Evolutionary conservation across 2,329 filamentous ascomycete species (phyloP), one percentile per base, ranked within the genome.

Genomic region (Pyrenophora tritici-repentis): DNA sequence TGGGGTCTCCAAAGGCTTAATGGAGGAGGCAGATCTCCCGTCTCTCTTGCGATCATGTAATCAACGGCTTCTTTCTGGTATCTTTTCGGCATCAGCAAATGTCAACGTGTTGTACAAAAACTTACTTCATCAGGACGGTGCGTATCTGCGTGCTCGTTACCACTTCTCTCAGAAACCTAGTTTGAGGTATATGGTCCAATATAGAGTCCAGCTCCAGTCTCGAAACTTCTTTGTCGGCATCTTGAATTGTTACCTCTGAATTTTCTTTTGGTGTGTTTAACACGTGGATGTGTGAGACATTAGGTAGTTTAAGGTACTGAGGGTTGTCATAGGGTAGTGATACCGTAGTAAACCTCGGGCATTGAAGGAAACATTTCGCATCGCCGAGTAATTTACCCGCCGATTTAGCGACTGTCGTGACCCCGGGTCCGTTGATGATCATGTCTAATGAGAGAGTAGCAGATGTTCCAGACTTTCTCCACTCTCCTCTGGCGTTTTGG

Each of bases 21-120:
- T 16, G 47, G 48, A 20, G 47, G 43, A 31, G 47, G 26, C 14
- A 47, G 14, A 6, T 51, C 36, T 3, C 44, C 37, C 3, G 42
- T 52, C 31, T 59, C 56, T 41, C 53, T 45, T 42, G 47, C 41
- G 6, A 18, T 26, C 4, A 59, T 50, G 48, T 57, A 59, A 20
- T 59, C 50, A 6, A 57, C 43, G 4, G 47, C 56, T 14, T 51
- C 54, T 40, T 43, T 56, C 26, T 59, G 56, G 31, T 59, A 50
- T 16, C 55, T 58, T 18, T 14, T 14, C n/a, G 29, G 12, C 18
- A 13, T 42, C 32, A 42, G 16, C 8, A 12, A 10, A 17, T 3
- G 10, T 6, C 10, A 18, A 18, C 24, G 4, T 13, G 6, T 31
- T 4, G 22, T 14, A 18, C 9, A 5, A 42, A 16, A 31, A 42